Base-by-base conservation (phyloP, 2,329 filamentous ascomycete species). In the Colletotrichum incanum region DNA sequence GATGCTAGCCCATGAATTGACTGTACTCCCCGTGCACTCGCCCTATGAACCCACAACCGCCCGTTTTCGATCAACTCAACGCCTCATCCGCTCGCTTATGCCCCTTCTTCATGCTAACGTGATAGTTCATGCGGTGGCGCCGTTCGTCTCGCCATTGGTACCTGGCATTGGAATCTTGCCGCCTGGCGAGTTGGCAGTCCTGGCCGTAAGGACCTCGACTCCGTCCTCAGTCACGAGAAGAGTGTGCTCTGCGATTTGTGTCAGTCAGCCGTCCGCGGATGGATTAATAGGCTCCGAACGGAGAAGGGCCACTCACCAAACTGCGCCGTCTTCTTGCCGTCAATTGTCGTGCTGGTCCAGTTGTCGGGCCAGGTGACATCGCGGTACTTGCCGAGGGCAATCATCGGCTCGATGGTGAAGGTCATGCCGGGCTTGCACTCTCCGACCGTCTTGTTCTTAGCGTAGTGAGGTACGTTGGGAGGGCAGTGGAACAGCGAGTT, bases 361-460 rank as follows among this genome's bases (percentile, higher is more conserved):
- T 98, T 94, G 81, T 99, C 96, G 0, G 96, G 96, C 96, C 96
- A 99, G 0, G 95, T 98, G 81, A 96, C 93, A 80, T 99, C 96
- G 74, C 91, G 91, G 83, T 98, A 94, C 73, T 94, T 95, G 71
- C 96, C 96, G 67, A 98, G 83, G 50, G 94, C 95, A 80, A 99
- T 95, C 96, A 99, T 99, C 20, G 96, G 96, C 85, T 99, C 96
- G 73, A 99, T 99, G 0, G 96, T 99, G 79, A 99, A 99, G 75
- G 95, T 98, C 95, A 98, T 98, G 65, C 96, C 96, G 0, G 94
- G 92, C 85, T 98, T 98, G 72, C 95, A 96, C 77, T 93, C 91
- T 60, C 96, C 96, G 1, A 98, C 93, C 0, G 96, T 94, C 89
- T 98, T 99, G 85, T 98, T 99, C 88, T 98, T 98, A 70, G 93